Evolutionary conservation across 108 stramenopile species (phyloP).

Genomic region (Pseudonitzschia multiseries): DNA sequence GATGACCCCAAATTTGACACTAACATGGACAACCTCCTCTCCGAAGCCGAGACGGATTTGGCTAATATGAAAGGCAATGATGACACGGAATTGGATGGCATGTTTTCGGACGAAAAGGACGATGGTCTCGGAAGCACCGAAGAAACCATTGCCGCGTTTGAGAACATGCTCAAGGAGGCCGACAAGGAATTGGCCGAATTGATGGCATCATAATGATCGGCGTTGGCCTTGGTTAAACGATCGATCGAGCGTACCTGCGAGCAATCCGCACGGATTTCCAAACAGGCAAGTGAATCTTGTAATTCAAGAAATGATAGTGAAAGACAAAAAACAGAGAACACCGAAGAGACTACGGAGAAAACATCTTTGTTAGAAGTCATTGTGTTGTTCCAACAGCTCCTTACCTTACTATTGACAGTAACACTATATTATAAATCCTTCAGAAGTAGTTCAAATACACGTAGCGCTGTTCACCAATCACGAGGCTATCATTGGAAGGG

Average conservation of each 20-base stretch:
- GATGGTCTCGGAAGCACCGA: slow-evolving; percentile 23
- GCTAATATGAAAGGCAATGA: slow-evolving; percentile 51
- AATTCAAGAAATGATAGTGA: not conserved
- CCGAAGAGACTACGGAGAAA: not conserved
- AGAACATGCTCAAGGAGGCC: slow-evolving; percentile 81
- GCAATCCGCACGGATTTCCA: too few species aligned
- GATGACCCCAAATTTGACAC: slow-evolving; percentile 52
- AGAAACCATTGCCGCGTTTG: slow-evolving; percentile 76
- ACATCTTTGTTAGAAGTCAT: not conserved
- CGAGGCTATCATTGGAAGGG: too few species aligned
- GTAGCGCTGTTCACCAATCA: too few species aligned
- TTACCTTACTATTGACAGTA: not conserved
- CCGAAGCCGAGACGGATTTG: slow-evolving; percentile 73
- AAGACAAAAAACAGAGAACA: not conserved
- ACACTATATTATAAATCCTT: not conserved
- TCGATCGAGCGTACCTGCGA: not conserved
- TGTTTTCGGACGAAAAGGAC: slow-evolving; percentile 28
- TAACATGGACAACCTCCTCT: slow-evolving; percentile 65
- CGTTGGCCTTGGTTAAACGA: too few species aligned
- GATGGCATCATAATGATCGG: slow-evolving; percentile 55
- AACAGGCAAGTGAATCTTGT: not conserved
- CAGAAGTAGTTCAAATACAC: too few species aligned
- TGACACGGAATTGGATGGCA: slow-evolving; percentile 26
- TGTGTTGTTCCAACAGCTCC: not conserved
- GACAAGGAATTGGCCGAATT: slow-evolving; percentile 81